A percentile compares a stretch with the other conserved stretches of the same genome.
Evolutionary conservation across 441 rosid species (phyloP).

Genomic region (Kokia cookei): DNA sequence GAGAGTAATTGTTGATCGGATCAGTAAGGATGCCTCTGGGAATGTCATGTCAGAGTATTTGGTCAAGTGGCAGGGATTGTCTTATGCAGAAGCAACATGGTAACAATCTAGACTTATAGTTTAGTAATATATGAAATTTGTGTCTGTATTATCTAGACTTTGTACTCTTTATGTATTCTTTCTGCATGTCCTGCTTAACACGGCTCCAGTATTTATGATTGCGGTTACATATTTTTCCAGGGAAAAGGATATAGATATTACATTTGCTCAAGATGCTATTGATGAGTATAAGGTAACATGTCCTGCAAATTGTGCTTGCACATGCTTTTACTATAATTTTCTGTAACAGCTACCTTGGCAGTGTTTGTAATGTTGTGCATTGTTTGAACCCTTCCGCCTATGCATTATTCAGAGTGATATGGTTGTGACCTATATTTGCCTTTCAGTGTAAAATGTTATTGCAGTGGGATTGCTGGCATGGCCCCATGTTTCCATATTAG

Average conservation of each 20-base stretch:
- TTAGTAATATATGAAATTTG: not conserved
- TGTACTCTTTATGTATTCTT: not conserved
- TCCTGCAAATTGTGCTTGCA: not conserved
- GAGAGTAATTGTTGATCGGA: slow-evolving; percentile 85
- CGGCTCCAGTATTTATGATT: not conserved
- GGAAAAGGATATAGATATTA: slow-evolving; percentile 93
- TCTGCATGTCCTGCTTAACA: not conserved
- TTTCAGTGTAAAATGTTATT: not conserved
- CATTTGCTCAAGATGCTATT: slow-evolving; percentile 89
- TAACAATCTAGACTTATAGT: slow-evolving; percentile 21
- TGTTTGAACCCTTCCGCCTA: not conserved
- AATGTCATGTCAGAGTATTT: slow-evolving; percentile 84
- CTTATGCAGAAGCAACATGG: slow-evolving; percentile 99
- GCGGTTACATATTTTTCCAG: slow-evolving; percentile 30
- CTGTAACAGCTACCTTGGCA: not conserved
- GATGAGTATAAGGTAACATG: slow-evolving; percentile 85
- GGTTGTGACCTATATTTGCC: not conserved
- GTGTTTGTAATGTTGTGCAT: not conserved
- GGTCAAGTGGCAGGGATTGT: slow-evolving; percentile 99
- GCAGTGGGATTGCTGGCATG: not conserved
- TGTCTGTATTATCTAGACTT: not conserved
- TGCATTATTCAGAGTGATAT: not conserved
- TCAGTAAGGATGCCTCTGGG: slow-evolving; percentile 65
- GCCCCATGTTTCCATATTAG: not conserved
- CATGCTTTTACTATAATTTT: not conserved